Base-by-base conservation (phyloP, 1,284 basidiomycete species). In the Athelia sp. region DNA sequence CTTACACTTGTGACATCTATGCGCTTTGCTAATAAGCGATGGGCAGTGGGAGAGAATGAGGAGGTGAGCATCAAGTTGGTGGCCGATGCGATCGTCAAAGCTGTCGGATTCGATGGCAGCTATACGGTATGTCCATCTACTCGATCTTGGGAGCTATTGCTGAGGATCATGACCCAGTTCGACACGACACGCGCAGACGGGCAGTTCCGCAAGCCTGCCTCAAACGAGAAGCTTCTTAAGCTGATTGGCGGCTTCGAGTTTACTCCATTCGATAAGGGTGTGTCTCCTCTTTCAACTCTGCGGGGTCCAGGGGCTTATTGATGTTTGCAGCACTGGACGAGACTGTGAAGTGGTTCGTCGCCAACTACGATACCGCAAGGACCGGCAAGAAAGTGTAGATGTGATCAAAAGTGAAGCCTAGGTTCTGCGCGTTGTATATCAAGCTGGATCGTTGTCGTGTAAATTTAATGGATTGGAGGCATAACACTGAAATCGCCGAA, bases 161-260 rank as follows among this genome's bases (percentile, higher is more conserved):
- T 48, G 49, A 15, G 32, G 26, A 21, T 17, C 31, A 9, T 38
- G 17, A 22, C 44, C n/a, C 50, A 77, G 75, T 90, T 88, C 63
- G 84, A 89, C 62, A 79, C 82, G 48, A 75, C 73, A 18, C 74
- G 73, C 42, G 77, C 88, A 2, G 90, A 96, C 59, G 93, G 93
- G 2, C 93, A 96, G 66, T 93, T 85, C 78, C 85, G 93, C 57
- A 95, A 95, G 70, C 91, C 92, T 0, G 93, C 93, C n/a, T 90
- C 89, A 40, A 96, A 96, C 68, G 82, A 79, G 60, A 94, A 93
- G 67, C 71, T 95, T 3, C 62, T 88, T 29, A 69, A 68, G 19
- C 69, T 87, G 36, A 81, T 92, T 34, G 81, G 82, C 31, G 80
- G 76, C 8, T 95, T 93, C 68, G 61, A 84, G 64, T 95, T 94